Percentiles rank a stretch among this genome's conserved stretches.
These are phyloP conservation scores for Rubus parviflorus DNA, from an alignment of 306 rosid species.

Conservation along the genomic window DNA sequence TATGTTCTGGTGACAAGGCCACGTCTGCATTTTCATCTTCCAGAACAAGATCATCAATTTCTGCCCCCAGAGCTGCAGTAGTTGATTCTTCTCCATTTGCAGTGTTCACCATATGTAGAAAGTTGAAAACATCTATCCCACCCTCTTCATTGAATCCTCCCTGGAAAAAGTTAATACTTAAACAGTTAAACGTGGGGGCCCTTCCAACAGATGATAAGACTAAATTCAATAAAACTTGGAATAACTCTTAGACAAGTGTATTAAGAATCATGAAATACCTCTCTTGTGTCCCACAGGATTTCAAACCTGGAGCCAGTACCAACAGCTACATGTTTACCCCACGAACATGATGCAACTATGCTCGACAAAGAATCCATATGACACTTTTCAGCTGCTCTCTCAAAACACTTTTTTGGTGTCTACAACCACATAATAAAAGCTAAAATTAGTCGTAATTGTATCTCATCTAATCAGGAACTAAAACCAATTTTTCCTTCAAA, in stretches of 20 bases:
- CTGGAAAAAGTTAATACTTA: slow-evolving; percentile 41
- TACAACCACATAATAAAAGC: slow-evolving; percentile 33
- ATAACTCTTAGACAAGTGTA: background rate
- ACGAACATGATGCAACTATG: slow-evolving; percentile 90
- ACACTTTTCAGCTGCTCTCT: slow-evolving; percentile 86
- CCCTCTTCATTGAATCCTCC: slow-evolving; percentile 48
- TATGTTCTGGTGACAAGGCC: slow-evolving; percentile 57
- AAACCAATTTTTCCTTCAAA: slow-evolving; percentile 14
- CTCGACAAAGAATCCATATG: slow-evolving; percentile 77
- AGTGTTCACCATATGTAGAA: slow-evolving; percentile 63
- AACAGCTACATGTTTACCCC: slow-evolving; percentile 92
- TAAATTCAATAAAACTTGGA: slow-evolving; percentile 15
- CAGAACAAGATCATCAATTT: slow-evolving; percentile 58
- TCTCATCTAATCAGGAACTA: slow-evolving; percentile 8
- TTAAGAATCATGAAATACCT: slow-evolving; percentile 43
- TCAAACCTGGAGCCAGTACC: slow-evolving; percentile 96
- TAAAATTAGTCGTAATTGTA: slow-evolving; percentile 18
- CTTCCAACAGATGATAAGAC: slow-evolving; percentile 5
- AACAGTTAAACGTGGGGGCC: slow-evolving; percentile 21
- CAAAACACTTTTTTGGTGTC: slow-evolving; percentile 94
- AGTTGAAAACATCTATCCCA: slow-evolving; percentile 68
- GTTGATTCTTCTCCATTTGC: slow-evolving; percentile 51
- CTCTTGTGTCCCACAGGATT: slow-evolving; percentile 66
- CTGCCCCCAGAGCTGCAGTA: slow-evolving; percentile 72
- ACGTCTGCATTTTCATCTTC: slow-evolving; percentile 54